A percentile compares a stretch with the other conserved stretches of the same genome.
Evolutionary conservation across 2,329 filamentous ascomycete species (phyloP).

Genomic region (Penicillium brevicompactum): DNA sequence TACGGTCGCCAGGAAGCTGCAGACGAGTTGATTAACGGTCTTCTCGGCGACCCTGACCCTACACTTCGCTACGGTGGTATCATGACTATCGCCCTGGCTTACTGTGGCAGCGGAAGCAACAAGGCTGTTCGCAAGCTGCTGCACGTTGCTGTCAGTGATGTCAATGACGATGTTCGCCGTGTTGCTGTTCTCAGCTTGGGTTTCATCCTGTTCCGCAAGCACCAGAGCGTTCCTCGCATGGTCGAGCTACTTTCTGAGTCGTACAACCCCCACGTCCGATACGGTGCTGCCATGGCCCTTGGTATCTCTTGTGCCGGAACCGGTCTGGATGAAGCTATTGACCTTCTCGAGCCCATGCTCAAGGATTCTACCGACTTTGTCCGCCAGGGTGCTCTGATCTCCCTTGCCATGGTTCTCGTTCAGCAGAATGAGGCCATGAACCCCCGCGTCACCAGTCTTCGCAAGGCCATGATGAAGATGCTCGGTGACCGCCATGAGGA

Average conservation of each 20-base stretch:
- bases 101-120: slow-evolving; percentile 97
- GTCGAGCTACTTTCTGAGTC: slow-evolving; percentile 97
- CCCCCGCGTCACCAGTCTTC: slow-evolving; percentile 86
- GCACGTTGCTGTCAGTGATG: slow-evolving; percentile 95
- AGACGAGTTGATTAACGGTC: slow-evolving; percentile 89
- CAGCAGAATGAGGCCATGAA: slow-evolving; percentile 99
- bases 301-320: slow-evolving; percentile 98
- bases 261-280: slow-evolving; percentile 97
- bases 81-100: slow-evolving; percentile 96
- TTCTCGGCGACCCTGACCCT: slow-evolving; percentile 90
- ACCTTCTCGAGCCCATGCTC: slow-evolving; percentile 97
- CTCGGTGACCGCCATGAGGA: slow-evolving; percentile 94
- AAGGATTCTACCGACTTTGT: slow-evolving; percentile 99
- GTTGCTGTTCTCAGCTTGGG: slow-evolving; percentile 97
- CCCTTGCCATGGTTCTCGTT: slow-evolving; percentile 97
- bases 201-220: slow-evolving; percentile 98
- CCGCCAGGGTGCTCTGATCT: slow-evolving; percentile 90
- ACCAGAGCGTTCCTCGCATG: slow-evolving; percentile 95
- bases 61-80: slow-evolving; percentile 95
- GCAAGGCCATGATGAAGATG: slow-evolving; percentile 93
- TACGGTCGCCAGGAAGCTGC: slow-evolving; percentile 93
- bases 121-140: slow-evolving; percentile 96
- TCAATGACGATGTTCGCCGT: slow-evolving; percentile 94
- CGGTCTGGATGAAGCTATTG: slow-evolving; percentile 92
- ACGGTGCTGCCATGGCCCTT: slow-evolving; percentile 96